Percentiles rank a stretch among this genome's conserved stretches.
Conservation (phyloP, 1,139 yeast species). For the Blastobotrys serpentis region DNA sequence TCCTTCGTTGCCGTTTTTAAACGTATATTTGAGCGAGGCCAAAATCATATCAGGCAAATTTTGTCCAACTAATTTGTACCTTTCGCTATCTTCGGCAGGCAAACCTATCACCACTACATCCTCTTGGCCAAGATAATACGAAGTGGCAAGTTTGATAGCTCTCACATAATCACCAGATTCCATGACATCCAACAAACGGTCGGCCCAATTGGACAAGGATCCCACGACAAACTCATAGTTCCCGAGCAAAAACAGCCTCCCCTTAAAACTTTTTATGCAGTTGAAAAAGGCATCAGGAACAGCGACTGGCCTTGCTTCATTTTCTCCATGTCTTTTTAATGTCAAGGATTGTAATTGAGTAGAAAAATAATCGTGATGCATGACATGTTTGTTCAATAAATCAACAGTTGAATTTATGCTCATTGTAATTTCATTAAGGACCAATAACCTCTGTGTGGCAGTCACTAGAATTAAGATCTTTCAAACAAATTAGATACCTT, state of each 20-base stretch:
- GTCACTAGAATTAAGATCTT: slow-evolving; percentile 52
- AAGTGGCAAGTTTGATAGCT: slow-evolving; percentile 57
- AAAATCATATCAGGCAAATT: slow-evolving; percentile 57
- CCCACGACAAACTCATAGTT: slow-evolving; percentile 54
- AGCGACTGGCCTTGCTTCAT: slow-evolving; percentile 24
- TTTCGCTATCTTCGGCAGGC: slow-evolving; percentile 46
- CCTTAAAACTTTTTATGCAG: slow-evolving; percentile 44
- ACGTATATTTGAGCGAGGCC: slow-evolving; percentile 49
- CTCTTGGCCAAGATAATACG: slow-evolving; percentile 53
- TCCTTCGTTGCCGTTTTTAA: slow-evolving; percentile 21
- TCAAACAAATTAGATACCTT: neutral
- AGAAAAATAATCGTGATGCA: slow-evolving; percentile 43
- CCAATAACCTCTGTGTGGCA: slow-evolving; percentile 46
- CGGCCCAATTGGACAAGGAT: slow-evolving; percentile 71
- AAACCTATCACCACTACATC: slow-evolving; percentile 50
- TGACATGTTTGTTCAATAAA: slow-evolving; percentile 46
- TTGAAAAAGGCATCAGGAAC: slow-evolving; percentile 40
- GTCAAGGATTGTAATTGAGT: slow-evolving; percentile 29
- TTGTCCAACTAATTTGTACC: slow-evolving; percentile 52
- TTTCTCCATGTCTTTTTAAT: slow-evolving; percentile 13
- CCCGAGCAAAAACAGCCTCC: slow-evolving; percentile 51
- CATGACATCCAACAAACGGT: slow-evolving; percentile 51
- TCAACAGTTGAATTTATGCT: slow-evolving; percentile 44
- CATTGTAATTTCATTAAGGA: slow-evolving; percentile 45
- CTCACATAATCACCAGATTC: slow-evolving; percentile 49